Evolutionary conservation across 345 rosid species (phyloP).

Genomic region (Triadica sebifera): DNA sequence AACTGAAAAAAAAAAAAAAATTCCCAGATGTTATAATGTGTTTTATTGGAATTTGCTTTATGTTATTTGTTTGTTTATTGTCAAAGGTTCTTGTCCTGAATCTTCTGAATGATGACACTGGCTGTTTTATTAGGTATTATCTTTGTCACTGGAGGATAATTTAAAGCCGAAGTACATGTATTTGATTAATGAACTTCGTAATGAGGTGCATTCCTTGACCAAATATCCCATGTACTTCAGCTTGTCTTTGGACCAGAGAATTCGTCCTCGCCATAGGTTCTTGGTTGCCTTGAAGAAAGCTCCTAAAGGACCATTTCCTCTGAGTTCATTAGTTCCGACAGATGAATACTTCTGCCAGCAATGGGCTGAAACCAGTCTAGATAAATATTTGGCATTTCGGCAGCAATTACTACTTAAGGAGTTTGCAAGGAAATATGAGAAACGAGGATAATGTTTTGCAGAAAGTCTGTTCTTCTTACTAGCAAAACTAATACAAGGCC

Average conservation of each 20-base stretch:
- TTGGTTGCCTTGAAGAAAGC: conserved; percentile 87
- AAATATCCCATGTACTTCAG: conserved; percentile 85
- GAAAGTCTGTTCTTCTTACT: not conserved
- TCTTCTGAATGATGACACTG: conserved; percentile 9
- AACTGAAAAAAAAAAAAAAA: not conserved
- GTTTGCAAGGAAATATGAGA: conserved; percentile 71
- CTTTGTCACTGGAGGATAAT: conserved; percentile 88
- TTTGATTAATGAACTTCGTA: conserved; percentile 76
- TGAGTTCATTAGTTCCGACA: conserved; percentile 73
- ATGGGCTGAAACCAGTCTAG: conserved; percentile 88
- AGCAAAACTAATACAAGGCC: not conserved
- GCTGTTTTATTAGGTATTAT: conserved; percentile 60
- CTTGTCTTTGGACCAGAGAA: conserved; percentile 89
- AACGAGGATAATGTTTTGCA: conserved; percentile 26
- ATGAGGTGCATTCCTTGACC: conserved; percentile 74
- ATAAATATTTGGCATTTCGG: conserved; percentile 78
- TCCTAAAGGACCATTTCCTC: conserved; percentile 93
- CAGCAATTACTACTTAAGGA: conserved; percentile 63
- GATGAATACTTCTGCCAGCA: conserved; percentile 83
- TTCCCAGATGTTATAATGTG: not conserved
- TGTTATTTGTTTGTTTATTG: not conserved
- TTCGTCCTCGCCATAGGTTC: conserved; percentile 89
- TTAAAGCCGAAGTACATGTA: conserved; percentile 88
- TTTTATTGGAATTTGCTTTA: not conserved
- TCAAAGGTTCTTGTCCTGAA: not conserved